These are phyloP conservation scores for Hura crepitans DNA, from an alignment of 441 rosid genomes.

Conservation along the genomic window DNA sequence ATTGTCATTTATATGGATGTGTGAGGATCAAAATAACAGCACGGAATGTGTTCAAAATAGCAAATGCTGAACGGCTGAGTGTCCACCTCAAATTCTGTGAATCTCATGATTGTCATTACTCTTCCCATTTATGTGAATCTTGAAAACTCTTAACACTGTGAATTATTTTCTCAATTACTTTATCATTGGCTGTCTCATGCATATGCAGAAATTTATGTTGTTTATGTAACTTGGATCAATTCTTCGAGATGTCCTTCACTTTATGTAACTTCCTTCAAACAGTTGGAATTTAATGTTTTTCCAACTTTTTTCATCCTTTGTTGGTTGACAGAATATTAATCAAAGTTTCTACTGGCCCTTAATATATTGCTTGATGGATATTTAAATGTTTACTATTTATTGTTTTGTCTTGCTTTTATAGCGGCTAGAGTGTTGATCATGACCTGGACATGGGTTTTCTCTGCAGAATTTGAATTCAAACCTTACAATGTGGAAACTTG, in stretches of 20 bases:
- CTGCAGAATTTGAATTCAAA: constrained; percentile 81
- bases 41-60: background rate
- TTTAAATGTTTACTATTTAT: background rate
- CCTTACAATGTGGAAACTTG: constrained; percentile 96
- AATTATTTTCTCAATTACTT: background rate
- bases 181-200: background rate
- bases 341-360: background rate
- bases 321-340: background rate
- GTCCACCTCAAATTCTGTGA: background rate
- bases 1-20: background rate
- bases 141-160: background rate
- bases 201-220: background rate
- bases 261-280: background rate
- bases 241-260: background rate
- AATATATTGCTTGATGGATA: background rate
- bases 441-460: constrained; percentile 17
- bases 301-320: background rate
- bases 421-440: background rate
- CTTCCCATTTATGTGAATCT: constrained; percentile 3
- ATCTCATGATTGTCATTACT: background rate
- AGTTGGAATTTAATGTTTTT: background rate
- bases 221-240: background rate
- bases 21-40: background rate
- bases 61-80: background rate
- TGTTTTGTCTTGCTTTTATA: background rate